Evolutionary conservation across 2,329 filamentous ascomycete genomes (phyloP), one percentile per base, ranked within the genome.

Genomic region (Aspergillus sp.): DNA sequence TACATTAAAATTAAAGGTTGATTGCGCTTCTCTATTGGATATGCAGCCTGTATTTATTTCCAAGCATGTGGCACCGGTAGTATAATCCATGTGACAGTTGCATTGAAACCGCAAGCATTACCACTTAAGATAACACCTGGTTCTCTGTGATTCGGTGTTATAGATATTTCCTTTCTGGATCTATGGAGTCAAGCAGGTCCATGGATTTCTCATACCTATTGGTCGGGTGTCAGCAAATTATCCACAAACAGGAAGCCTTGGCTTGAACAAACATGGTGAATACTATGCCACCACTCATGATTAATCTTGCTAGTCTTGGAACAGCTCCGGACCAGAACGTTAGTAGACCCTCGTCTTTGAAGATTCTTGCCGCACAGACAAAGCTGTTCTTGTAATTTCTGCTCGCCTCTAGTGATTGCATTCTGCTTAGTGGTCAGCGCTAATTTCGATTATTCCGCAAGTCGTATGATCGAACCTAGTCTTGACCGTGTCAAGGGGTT

Each of bases 251-350:
- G 40, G 17, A 12, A 24, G n/a, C 7, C 11, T 40, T n/a, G 42
- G 46, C n/a, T 33, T 41, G 34, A 47, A 76, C 82, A 69, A 76
- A 88, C 85, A 98, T 96, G 20, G 95, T 96, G 71, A 99, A 99
- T 41, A 99, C 95, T 70, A 99, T 96, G 17, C 95, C 95, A 56
- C 95, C 95, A 70, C 92, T 97, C 75, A 98, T 76, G 42, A 97
- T 89, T 66, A 99, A 74, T 57, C 95, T 82, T 22, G 87, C 93
- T 68, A 99, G 76, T 54, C 95, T 82, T 1, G 95, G 95, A 65
- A 98, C 71, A 20, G 95, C 93, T 24, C 95, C 95, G 65, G 90
- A 93, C 95, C 95, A 99, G 64, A 98, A 90, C 1, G 93, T 96
- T 41, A 93, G 73, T 12, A 98, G 56, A 2, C 95, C 93, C 77